Evolutionary conservation across 345 rosid species (phyloP).

Genomic region (Geranium brycei): DNA sequence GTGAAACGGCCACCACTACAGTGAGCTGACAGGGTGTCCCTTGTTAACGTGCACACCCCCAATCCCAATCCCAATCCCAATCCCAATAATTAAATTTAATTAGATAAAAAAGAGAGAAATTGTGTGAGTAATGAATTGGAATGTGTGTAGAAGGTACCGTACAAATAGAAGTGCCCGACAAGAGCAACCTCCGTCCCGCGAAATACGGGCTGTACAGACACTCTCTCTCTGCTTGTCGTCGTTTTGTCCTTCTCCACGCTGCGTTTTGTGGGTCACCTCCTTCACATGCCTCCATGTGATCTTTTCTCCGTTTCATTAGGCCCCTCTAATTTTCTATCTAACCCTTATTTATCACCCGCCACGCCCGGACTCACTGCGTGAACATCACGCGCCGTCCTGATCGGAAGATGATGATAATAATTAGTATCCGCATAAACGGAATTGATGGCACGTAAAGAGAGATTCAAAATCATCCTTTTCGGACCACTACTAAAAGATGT

Average conservation of each 20-base stretch:
- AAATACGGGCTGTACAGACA: conserved; percentile 54
- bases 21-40: too few species aligned
- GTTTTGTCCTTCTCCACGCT: neutral
- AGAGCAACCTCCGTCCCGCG: conserved; percentile 53
- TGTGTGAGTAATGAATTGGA: too few species aligned
- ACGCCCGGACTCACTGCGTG: too few species aligned
- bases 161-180: conserved; percentile 31
- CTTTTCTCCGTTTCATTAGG: neutral
- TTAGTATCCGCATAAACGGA: too few species aligned
- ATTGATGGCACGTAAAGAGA: neutral
- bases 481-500: neutral
- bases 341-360: neutral
- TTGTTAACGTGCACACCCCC: too few species aligned
- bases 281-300: conserved; percentile 72
- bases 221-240: conserved; percentile 10
- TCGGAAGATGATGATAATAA: too few species aligned
- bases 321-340: neutral
- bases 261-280: conserved; percentile 22
- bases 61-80: neutral
- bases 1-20: neutral
- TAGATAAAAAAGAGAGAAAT: neutral
- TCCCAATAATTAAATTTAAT: neutral
- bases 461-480: neutral
- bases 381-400: too few species aligned
- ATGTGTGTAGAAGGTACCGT: neutral